These are phyloP conservation scores for Colletotrichum filicis DNA, from an alignment of 2,329 filamentous ascomycete species.

Conservation along the genomic window DNA sequence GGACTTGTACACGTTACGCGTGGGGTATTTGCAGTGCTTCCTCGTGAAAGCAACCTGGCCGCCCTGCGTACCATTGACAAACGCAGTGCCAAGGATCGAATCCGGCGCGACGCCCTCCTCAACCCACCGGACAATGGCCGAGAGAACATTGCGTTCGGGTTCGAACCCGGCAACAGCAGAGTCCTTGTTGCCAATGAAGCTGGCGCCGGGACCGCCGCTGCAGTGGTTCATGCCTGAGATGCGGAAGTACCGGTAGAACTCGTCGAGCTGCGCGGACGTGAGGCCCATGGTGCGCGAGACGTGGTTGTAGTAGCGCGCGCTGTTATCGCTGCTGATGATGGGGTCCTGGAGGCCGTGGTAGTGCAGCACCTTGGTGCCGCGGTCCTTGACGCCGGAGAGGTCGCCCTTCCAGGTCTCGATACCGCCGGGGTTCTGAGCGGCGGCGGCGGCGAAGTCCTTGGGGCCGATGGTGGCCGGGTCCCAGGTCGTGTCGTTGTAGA, in stretches of 20 bases:
- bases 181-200: conserved; percentile 41
- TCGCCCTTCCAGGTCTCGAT: conserved; percentile 53
- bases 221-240: conserved; percentile 49
- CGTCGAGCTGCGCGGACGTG: conserved; percentile 44
- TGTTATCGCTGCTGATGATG: conserved; percentile 56
- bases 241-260: conserved; percentile 47
- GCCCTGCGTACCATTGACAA: conserved; percentile 39
- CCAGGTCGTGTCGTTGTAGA: conserved; percentile 53
- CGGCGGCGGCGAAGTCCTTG: conserved; percentile 49
- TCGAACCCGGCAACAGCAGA: conserved; percentile 38
- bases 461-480: conserved; percentile 45
- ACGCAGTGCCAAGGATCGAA: conserved; percentile 48
- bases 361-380: conserved; percentile 56
- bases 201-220: conserved; percentile 41
- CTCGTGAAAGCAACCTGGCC: conserved; percentile 44
- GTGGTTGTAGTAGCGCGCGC: conserved; percentile 60
- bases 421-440: conserved; percentile 47
- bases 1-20: conserved; percentile 43
- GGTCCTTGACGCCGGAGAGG: conserved; percentile 49
- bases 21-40: conserved; percentile 48
- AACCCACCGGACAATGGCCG: conserved; percentile 43
- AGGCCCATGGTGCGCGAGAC: conserved; percentile 55
- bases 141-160: conserved; percentile 44
- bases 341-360: conserved; percentile 59
- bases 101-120: conserved; percentile 44